These are phyloP conservation scores for Drosera spatulata DNA, from an alignment of 179 eudicot species.

Conservation along the genomic window DNA sequence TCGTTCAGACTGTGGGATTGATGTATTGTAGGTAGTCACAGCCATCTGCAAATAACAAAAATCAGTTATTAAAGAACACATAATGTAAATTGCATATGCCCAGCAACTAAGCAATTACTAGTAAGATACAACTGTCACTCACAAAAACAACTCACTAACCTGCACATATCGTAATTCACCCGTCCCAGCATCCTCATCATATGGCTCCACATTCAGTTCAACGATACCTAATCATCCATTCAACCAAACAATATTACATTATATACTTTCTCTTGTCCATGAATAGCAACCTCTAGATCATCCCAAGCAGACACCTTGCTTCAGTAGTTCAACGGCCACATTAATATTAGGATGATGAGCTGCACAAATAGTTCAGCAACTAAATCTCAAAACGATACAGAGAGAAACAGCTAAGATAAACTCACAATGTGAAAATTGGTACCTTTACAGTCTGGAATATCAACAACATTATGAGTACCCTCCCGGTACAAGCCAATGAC, in stretches of 20 bases:
- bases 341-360: slow-evolving; percentile 97
- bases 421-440: background rate
- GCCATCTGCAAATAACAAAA: slow-evolving; percentile 59
- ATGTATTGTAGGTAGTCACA: slow-evolving; percentile 76
- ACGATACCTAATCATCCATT: slow-evolving; percentile 38
- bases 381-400: background rate
- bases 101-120: no score
- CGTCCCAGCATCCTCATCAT: slow-evolving; percentile 74
- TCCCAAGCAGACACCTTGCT: slow-evolving; percentile 32
- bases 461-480: slow-evolving; percentile 86
- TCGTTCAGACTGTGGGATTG: slow-evolving; percentile 78
- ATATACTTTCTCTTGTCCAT: no score
- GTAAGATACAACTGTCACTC: no score
- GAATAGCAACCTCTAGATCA: no score
- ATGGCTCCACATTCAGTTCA: slow-evolving; percentile 67
- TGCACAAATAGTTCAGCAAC: slow-evolving; percentile 15
- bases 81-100: no score
- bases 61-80: background rate
- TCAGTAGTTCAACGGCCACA: slow-evolving; percentile 73
- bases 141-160: slow-evolving; percentile 21
- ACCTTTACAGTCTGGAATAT: slow-evolving; percentile 95
- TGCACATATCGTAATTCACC: slow-evolving; percentile 96
- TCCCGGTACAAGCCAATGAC: slow-evolving; percentile 84
- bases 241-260: background rate
- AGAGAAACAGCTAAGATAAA: no score